Evolutionary conservation across 768 basidiomycete species (phyloP), one percentile per base, ranked within the genome.

Genomic region (Trametes gibbosa): DNA sequence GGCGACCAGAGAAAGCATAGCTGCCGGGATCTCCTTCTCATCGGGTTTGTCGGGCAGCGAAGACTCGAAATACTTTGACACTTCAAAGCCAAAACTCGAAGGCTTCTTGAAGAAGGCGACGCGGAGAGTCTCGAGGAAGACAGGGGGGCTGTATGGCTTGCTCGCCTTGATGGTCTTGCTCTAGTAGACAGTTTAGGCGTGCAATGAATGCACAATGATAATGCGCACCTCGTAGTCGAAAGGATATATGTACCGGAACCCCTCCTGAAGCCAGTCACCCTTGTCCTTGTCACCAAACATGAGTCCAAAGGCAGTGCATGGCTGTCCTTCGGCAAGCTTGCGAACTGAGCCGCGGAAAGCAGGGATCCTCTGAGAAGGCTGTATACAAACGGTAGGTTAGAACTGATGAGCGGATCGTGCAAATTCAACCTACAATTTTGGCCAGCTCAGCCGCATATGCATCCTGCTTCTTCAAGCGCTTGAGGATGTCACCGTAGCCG

Each of bases 21-120:
- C 7, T 2, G 47, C 55, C 7, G 55, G 55, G 10, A 56, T 56
- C 46, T 56, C 55, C 55, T 56, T 56, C 46, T 56, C 55, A 8
- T 56, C 46, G 5, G 54, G 54, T 35, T 47, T 48, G 1, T 56
- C 54, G 1, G 45, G 35, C 8, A 56, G 35, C 7, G 46, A n/a
- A 2, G 54, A 56, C 1, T 7, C 3, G 32, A 56, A 56, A 9
- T 8, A 2, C 6, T 24, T 3, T 1, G n/a, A 9, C 10, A 56
- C n/a, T 14, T 25, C 32, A 14, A 14, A 56, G 12, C 54, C 54
- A 13, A 48, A 49, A 24, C 54, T 56, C 1, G 5, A 21, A 7
- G 55, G 46, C 2, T 7, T 9, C 19, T 40, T 49, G 35, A 56
- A 56, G 46, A 40, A 24, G 6, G 21, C 43, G 6, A 3, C 42